Evolutionary conservation across 2,329 filamentous ascomycete species (phyloP).

Genomic region (Cadophora gregata): DNA sequence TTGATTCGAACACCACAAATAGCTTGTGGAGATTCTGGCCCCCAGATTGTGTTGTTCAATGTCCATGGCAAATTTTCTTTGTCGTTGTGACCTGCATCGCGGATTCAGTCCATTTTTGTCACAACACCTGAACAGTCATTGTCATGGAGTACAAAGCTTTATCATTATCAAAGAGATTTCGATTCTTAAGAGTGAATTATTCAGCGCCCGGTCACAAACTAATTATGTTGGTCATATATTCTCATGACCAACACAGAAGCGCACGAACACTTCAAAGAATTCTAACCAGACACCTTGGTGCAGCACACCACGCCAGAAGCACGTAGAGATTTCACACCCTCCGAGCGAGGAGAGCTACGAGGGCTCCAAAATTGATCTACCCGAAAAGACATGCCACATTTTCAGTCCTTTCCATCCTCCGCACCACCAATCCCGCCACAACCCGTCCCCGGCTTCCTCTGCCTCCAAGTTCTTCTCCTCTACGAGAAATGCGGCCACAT

Average conservation of each 20-base stretch:
- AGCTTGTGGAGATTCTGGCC: background rate
- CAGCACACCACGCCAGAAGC: background rate
- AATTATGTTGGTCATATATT: background rate
- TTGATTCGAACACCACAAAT: background rate
- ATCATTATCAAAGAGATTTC: background rate
- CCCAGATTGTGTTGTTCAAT: background rate
- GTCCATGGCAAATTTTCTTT: background rate
- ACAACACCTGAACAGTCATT: background rate
- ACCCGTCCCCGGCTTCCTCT: conserved; percentile 7
- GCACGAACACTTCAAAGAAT: background rate
- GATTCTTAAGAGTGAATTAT: background rate
- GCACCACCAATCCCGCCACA: background rate
- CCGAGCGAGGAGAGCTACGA: background rate
- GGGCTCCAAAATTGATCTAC: background rate
- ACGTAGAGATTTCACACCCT: background rate
- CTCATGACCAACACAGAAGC: background rate
- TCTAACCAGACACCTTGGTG: background rate
- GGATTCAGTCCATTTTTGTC: background rate
- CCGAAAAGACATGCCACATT: background rate
- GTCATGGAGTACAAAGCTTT: conserved; percentile 2
- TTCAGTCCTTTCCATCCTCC: background rate
- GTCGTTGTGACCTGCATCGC: background rate
- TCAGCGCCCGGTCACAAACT: background rate
- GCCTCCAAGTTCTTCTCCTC: conserved; percentile 19
- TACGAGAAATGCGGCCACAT: conserved; percentile 20